Evolutionary conservation across 257 asterid genomes (phyloP).

Genomic region (Verbascum thapsus): DNA sequence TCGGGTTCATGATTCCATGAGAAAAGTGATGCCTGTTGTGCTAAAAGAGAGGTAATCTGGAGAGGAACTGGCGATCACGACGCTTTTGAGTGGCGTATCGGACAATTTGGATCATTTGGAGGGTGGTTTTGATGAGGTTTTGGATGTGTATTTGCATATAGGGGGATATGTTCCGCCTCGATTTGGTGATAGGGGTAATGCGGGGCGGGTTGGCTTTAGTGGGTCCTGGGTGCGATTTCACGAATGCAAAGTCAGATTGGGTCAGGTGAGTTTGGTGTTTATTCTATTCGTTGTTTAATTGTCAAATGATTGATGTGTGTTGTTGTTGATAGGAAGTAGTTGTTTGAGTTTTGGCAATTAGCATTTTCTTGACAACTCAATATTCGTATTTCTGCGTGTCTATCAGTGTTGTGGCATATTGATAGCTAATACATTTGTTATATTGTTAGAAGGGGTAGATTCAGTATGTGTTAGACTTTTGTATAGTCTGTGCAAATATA

Average conservation of each 20-base stretch:
- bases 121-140: conserved; percentile 45
- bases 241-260: conserved; percentile 89
- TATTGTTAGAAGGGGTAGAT: conserved; percentile 16
- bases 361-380: background rate
- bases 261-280: too few species aligned
- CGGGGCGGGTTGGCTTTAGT: conserved; percentile 75
- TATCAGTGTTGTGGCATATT: background rate
- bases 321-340: conserved; percentile 7
- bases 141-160: conserved; percentile 77
- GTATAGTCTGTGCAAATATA: conserved; percentile 28
- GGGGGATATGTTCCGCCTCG: conserved; percentile 63
- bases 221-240: conserved; percentile 75
- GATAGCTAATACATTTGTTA: background rate
- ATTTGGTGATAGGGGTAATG: conserved; percentile 57
- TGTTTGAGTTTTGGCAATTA: background rate
- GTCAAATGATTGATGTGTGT: background rate
- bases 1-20: conserved; percentile 66
- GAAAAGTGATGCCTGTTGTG: conserved; percentile 54
- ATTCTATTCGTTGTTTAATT: background rate
- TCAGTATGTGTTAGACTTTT: background rate
- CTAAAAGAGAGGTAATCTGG: conserved; percentile 48
- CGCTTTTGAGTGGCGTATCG: conserved; percentile 69
- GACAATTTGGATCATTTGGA: conserved; percentile 37
- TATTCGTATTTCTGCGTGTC: background rate
- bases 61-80: conserved; percentile 72